Evolutionary conservation across 495 filamentous ascomycete species (phyloP).

Genomic region (Chaetomium fimeti): DNA sequence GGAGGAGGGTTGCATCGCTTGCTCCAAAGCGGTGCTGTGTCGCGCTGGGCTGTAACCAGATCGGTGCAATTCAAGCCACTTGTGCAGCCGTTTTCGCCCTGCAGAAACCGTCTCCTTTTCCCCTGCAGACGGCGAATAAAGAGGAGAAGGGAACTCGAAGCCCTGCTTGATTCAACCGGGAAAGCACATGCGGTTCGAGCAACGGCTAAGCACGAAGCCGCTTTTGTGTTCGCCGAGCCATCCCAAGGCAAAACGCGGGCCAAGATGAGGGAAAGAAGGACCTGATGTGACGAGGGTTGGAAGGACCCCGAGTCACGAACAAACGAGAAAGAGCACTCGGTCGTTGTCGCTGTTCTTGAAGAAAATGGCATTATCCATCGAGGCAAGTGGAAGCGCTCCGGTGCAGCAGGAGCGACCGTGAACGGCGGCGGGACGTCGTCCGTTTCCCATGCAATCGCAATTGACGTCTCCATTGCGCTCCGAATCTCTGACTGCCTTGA

Average conservation of each 20-base stretch:
- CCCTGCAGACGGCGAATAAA: background rate
- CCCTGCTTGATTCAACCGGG: background rate
- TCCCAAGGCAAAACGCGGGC: conserved; percentile 33
- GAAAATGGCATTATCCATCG: no score
- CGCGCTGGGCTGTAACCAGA: conserved; percentile 12
- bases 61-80: conserved; percentile 19
- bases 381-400: no score
- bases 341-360: no score
- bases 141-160: background rate
- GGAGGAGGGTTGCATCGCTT: conserved; percentile 14
- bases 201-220: conserved; percentile 21
- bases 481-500: background rate
- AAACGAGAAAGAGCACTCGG: background rate
- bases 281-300: conserved; percentile 6
- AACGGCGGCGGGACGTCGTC: conserved; percentile 17
- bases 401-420: conserved; percentile 1
- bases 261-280: conserved; percentile 30
- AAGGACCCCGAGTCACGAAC: background rate
- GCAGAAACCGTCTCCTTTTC: background rate
- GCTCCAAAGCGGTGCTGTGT: conserved; percentile 1
- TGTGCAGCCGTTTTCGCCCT: background rate
- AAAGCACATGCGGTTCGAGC: background rate
- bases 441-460: conserved; percentile 11
- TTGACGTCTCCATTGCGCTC: background rate
- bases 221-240: conserved; percentile 22